Percentiles rank a stretch among this genome's conserved stretches.
phyloP scores from a whole-genome alignment of 1,284 basidiomycete genomes.

The Cutaneotrichosporon daszewskae region DNA sequence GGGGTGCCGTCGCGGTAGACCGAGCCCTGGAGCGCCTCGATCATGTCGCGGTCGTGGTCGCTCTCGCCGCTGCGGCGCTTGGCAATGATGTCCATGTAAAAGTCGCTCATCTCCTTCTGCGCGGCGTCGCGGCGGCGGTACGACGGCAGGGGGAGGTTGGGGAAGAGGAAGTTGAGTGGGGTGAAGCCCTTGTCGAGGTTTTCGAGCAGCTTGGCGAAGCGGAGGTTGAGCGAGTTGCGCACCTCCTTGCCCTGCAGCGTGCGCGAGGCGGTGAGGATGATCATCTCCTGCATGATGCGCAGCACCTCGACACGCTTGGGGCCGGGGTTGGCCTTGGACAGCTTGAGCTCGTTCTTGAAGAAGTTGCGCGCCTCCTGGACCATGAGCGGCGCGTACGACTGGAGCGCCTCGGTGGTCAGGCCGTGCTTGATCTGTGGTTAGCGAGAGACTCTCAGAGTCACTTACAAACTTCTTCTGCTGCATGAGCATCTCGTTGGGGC shows the following conservation, averaged over 20 bases:
- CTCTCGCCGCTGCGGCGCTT: conserved; percentile 55
- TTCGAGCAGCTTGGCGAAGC: conserved; percentile 78
- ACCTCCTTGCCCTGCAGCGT: conserved; percentile 93
- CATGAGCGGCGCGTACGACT: conserved; percentile 85
- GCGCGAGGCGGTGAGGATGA: conserved; percentile 86
- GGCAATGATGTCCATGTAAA: conserved; percentile 83
- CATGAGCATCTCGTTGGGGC: conserved; percentile 95
- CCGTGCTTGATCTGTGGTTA: conserved; percentile 70
- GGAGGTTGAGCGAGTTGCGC: conserved; percentile 68
- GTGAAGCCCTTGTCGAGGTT: conserved; percentile 92
- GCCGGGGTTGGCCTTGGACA: conserved; percentile 19
- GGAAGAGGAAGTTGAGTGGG: conserved; percentile 89
- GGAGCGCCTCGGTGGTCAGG: conserved; percentile 85
- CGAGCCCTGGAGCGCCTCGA: conserved; percentile 77
- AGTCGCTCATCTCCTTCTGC: conserved; percentile 88
- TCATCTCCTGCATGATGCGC: conserved; percentile 82
- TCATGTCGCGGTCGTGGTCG: conserved; percentile 83
- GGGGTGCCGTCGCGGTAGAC: conserved; percentile 76
- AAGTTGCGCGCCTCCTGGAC: conserved; percentile 73
- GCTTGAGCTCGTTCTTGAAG: conserved; percentile 51
- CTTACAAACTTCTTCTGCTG: conserved; percentile 91
- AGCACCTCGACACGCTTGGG: conserved; percentile 55
- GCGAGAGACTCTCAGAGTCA: neutral
- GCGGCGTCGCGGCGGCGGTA: conserved; percentile 83
- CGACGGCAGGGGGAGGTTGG: conserved; percentile 82